These are phyloP conservation scores for Arthroderma sp. DNA, from an alignment of 2,329 filamentous ascomycete genomes.

Conservation along the genomic window DNA sequence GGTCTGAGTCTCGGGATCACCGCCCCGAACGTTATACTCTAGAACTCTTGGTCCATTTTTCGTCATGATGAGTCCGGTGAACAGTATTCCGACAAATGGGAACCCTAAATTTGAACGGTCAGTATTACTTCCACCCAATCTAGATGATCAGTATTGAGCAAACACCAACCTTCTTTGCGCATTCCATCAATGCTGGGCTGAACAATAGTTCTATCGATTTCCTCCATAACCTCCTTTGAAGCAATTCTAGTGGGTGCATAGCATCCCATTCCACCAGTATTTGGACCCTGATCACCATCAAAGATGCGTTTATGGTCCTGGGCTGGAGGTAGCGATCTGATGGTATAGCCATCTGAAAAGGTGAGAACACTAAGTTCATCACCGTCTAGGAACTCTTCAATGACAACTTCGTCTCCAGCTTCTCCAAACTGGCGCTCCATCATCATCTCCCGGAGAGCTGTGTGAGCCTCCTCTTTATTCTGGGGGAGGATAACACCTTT, in stretches of 20 bases:
- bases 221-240: constrained; percentile 59
- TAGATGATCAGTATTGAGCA: too few species aligned
- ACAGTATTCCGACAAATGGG: constrained; percentile 33
- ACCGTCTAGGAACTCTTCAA: constrained; percentile 84
- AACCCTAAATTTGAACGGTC: constrained; percentile 17
- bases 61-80: constrained; percentile 77
- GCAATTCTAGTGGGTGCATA: constrained; percentile 82
- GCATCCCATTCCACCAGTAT: constrained; percentile 96
- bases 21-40: constrained; percentile 89
- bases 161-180: constrained; percentile 51
- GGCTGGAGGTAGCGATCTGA: constrained; percentile 72
- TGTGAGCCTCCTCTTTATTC: constrained; percentile 67
- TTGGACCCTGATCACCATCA: constrained; percentile 79
- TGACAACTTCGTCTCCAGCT: constrained; percentile 82
- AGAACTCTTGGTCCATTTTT: constrained; percentile 65
- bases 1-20: constrained; percentile 84
- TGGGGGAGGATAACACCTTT: constrained; percentile 89
- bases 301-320: constrained; percentile 95
- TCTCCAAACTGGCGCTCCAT: constrained; percentile 70
- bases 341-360: constrained; percentile 79
- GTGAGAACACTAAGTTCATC: constrained; percentile 86
- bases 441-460: constrained; percentile 82
- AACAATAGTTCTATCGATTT: constrained; percentile 70
- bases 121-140: background rate
- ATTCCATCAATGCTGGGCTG: constrained; percentile 82